Percentiles rank a stretch among this genome's conserved stretches.
These are phyloP conservation scores for Alternaria angustiovoidea DNA, from an alignment of 2,329 filamentous ascomycete genomes.

Conservation along the genomic window DNA sequence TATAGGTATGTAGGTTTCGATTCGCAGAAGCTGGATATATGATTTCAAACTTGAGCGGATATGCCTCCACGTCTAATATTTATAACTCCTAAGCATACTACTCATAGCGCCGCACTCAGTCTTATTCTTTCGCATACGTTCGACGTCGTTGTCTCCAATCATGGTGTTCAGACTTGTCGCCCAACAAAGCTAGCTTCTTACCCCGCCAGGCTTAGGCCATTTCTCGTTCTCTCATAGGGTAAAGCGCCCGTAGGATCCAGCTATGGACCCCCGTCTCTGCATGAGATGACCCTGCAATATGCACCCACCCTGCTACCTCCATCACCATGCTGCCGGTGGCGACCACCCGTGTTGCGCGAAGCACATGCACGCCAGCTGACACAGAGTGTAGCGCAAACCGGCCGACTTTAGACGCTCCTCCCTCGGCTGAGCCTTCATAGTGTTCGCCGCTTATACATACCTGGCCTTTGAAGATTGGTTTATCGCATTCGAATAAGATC, in stretches of 20 bases:
- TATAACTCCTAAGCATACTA: neutral
- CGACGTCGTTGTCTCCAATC: neutral
- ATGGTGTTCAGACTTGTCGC: neutral
- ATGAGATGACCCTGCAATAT: neutral
- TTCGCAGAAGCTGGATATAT: neutral
- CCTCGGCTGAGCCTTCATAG: neutral
- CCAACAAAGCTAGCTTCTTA: conserved; percentile 7
- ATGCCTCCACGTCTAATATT: neutral
- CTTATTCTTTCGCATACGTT: neutral
- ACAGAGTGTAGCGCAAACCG: neutral
- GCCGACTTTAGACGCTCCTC: neutral
- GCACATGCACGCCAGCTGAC: neutral
- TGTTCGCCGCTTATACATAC: neutral
- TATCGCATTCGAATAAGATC: neutral
- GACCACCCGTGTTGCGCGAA: neutral
- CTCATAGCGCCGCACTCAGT: neutral
- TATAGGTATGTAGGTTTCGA: neutral
- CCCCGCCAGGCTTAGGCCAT: neutral
- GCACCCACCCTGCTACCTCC: neutral
- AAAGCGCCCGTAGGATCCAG: neutral
- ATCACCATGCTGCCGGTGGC: neutral
- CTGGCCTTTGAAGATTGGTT: neutral
- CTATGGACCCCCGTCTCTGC: neutral
- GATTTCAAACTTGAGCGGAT: neutral
- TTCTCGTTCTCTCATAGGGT: neutral